Conservation (phyloP, 1,139 yeast species). For the Hemisphaericaspora xylofermentans region DNA sequence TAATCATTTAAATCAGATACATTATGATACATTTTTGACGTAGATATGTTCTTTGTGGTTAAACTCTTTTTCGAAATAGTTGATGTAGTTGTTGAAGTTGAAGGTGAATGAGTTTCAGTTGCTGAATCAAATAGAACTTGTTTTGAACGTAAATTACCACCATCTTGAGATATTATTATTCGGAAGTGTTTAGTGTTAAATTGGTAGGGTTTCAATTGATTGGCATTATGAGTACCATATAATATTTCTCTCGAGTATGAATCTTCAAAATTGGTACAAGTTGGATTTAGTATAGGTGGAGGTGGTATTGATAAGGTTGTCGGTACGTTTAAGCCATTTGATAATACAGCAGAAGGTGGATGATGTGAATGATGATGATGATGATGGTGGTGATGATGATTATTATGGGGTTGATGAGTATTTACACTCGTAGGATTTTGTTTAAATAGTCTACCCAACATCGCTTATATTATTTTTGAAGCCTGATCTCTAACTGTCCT, state of each 20-base stretch:
- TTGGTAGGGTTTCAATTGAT: conserved; percentile 29
- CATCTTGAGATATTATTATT: conserved; percentile 52
- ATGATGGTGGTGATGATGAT: conserved; percentile 9
- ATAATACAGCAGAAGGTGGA: conserved; percentile 2
- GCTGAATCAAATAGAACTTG: conserved; percentile 51
- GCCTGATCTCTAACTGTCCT: neutral
- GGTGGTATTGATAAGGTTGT: neutral
- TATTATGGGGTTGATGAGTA: conserved; percentile 5
- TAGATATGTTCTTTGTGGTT: conserved; percentile 15
- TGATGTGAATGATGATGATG: conserved; percentile 12
- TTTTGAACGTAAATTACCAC: conserved; percentile 47
- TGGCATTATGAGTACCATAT: conserved; percentile 39
- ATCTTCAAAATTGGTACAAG: conserved; percentile 37
- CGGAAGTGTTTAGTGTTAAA: conserved; percentile 40
- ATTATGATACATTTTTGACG: conserved; percentile 38
- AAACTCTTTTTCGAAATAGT: conserved; percentile 4
- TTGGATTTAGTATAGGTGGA: conserved; percentile 14
- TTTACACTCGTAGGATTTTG: conserved; percentile 18
- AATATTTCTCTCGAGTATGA: conserved; percentile 42
- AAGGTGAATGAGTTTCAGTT: conserved; percentile 14
- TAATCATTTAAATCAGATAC: conserved; percentile 47
- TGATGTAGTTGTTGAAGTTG: conserved; percentile 4
- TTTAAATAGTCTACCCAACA: conserved; percentile 32
- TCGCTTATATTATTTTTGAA: conserved; percentile 7
- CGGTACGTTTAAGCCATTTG: neutral